Percentiles rank a stretch among this genome's conserved stretches.
Conservation (phyloP, 805 yeast species). For the Wickerhamiella alocasiicola region DNA sequence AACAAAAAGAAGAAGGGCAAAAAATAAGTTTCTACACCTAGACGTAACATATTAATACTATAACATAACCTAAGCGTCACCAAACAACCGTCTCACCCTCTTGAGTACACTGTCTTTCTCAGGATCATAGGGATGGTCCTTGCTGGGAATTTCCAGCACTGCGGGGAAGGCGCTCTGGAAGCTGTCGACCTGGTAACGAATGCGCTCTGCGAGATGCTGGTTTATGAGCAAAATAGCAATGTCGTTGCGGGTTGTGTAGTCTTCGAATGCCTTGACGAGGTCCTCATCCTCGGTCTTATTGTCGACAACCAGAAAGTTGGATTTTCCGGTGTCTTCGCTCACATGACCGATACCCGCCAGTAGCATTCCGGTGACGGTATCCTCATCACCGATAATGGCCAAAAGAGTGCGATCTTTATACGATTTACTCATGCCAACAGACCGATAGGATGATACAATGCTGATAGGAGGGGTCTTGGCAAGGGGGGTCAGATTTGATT, state of each 20-base stretch:
- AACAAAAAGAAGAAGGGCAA: slow-evolving; percentile 18
- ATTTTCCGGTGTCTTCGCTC: slow-evolving; percentile 38
- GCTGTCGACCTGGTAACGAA: slow-evolving; percentile 68
- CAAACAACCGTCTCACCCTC: slow-evolving; percentile 88
- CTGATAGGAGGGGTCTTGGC: too few species aligned
- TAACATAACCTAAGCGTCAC: slow-evolving; percentile 61
- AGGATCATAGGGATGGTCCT: slow-evolving; percentile 97
- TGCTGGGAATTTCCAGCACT: slow-evolving; percentile 89
- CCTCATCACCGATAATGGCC: slow-evolving; percentile 96
- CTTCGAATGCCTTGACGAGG: slow-evolving; percentile 59
- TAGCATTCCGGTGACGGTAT: slow-evolving; percentile 88
- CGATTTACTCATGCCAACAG: slow-evolving; percentile 20
- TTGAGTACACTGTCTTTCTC: slow-evolving; percentile 92
- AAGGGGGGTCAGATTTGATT: too few species aligned
- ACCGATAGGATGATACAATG: too few species aligned
- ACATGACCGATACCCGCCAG: slow-evolving; percentile 94
- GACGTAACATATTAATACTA: not conserved
- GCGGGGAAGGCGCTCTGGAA: slow-evolving; percentile 93
- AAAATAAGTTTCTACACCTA: slow-evolving; percentile 5
- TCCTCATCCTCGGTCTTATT: slow-evolving; percentile 68
- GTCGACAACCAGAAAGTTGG: slow-evolving; percentile 78
- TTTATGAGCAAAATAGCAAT: slow-evolving; percentile 87
- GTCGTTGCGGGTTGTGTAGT: slow-evolving; percentile 71
- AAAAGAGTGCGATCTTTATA: slow-evolving; percentile 64
- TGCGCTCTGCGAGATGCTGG: slow-evolving; percentile 87